Base-by-base conservation (phyloP, 306 rosid species). In the Argentina anserina region DNA sequence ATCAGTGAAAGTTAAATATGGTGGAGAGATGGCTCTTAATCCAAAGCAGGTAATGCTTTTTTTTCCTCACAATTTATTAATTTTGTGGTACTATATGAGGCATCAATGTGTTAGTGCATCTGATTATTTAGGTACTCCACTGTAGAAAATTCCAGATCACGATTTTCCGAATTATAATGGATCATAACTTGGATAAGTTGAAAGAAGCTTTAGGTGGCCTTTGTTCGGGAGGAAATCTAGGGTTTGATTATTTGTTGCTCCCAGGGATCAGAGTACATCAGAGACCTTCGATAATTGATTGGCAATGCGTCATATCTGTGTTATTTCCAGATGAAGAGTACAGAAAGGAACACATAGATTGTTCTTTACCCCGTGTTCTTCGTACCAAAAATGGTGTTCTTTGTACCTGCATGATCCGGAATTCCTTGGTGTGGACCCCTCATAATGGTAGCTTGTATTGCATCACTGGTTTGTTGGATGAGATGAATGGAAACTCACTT, bases 211-310 rank as follows among this genome's bases (percentile, higher is more conserved):
- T 81, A 9, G 79, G 71, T 28, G 81, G 75, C 56, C 58, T 31
- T 41, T 63, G 9, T 69, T 69, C 43, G 41, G 76, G 78, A 78
- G 94, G 79, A 75, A 76, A 73, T 79, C 55, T 67, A 46, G 84
- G 68, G 81, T 71, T 86, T 43, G 96, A 93, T 76, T 90, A 82
- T 82, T 97, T 91, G 77, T 74, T 93, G 81, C 91, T 93, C 52
- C 98, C 98, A 3, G 78, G 87, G 69, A 68, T 65, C 33, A 65
- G 46, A 8, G 26, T 21, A 23, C 61, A 70, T 55, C 64, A 42
- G 56, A 65, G 61, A 62, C 69, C 73, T 34, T 3, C 0, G 23
- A 11, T 67, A 34, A 74, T 93, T 52, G 90, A 91, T 76, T 93
- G 96, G 98, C n/a, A 40, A 4, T 65, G 81, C 25, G 81, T 90